These are phyloP conservation scores for Saturnispora sanitii DNA, from an alignment of 805 yeast genomes.

Conservation along the genomic window DNA sequence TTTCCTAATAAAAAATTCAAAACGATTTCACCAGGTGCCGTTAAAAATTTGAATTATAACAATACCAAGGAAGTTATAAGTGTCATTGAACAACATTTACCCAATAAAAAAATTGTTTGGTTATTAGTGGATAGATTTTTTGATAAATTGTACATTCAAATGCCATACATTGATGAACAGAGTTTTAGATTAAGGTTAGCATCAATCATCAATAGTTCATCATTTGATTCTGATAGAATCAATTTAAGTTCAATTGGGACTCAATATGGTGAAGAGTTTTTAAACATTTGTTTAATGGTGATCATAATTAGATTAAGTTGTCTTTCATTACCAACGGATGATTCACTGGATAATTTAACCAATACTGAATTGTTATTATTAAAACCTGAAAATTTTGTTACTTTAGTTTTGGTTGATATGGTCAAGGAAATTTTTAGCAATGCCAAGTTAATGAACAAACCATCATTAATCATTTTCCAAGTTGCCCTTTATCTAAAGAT, in stretches of 20 bases:
- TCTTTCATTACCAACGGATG: slow-evolving; percentile 40
- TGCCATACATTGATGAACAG: slow-evolving; percentile 58
- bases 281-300: slow-evolving; percentile 41
- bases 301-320: slow-evolving; percentile 46
- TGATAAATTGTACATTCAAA: slow-evolving; percentile 46
- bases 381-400: slow-evolving; percentile 32
- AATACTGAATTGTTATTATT: slow-evolving; percentile 26
- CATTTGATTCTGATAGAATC: slow-evolving; percentile 25
- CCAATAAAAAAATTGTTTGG: slow-evolving; percentile 47
- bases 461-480: slow-evolving; percentile 45
- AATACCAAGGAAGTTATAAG: slow-evolving; percentile 31
- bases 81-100: slow-evolving; percentile 38
- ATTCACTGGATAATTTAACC: slow-evolving; percentile 23
- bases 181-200: slow-evolving; percentile 35
- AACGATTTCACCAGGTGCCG: slow-evolving; percentile 25
- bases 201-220: slow-evolving; percentile 36
- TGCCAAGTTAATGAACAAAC: slow-evolving; percentile 33
- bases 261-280: slow-evolving; percentile 34
- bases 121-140: slow-evolving; percentile 49
- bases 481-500: slow-evolving; percentile 47
- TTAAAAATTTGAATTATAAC: slow-evolving; percentile 30
- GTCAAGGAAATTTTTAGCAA: slow-evolving; percentile 36
- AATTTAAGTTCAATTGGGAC: slow-evolving; percentile 24
- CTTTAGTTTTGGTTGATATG: slow-evolving; percentile 34
- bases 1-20: slow-evolving; percentile 19